Percentiles rank a stretch among this genome's conserved stretches.
These are phyloP conservation scores for Salisapilia sapeloensis DNA, from an alignment of 352 stramenopile genomes.

Conservation along the genomic window DNA sequence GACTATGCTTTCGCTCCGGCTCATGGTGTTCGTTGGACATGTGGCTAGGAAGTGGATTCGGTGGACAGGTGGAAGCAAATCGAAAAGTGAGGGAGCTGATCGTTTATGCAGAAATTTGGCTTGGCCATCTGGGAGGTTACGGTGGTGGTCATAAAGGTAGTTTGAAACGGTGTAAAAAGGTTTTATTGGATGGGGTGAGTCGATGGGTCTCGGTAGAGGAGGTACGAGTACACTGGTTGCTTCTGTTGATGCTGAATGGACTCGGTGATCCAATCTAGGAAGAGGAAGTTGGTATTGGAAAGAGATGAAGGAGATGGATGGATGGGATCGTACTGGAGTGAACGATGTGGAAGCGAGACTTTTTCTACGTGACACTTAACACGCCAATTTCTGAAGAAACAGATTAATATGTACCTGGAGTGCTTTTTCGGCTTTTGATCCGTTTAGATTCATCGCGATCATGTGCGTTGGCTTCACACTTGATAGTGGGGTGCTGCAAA, in stretches of 20 bases:
- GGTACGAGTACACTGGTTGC: conserved; percentile 42
- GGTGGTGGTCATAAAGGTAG: too few species aligned
- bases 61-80: too few species aligned
- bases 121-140: too few species aligned
- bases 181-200: too few species aligned
- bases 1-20: too few species aligned
- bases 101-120: too few species aligned
- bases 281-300: conserved; percentile 48
- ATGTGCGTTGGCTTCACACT: conserved; percentile 62
- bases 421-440: conserved; percentile 50
- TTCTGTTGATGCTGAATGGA: conserved; percentile 48
- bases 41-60: too few species aligned
- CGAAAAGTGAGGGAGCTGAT: too few species aligned
- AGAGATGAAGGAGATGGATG: conserved; percentile 11
- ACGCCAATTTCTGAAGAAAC: neutral
- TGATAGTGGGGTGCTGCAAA: conserved; percentile 13
- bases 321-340: neutral
- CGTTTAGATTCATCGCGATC: conserved; percentile 56
- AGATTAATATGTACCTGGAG: conserved; percentile 24
- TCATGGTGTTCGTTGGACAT: too few species aligned
- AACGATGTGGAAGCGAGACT: neutral
- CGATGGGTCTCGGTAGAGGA: conserved; percentile 44
- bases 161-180: too few species aligned
- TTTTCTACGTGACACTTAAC: neutral
- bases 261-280: conserved; percentile 65